Conservation (phyloP, 148 eudicot species). For the Persicaria maculosa region DNA sequence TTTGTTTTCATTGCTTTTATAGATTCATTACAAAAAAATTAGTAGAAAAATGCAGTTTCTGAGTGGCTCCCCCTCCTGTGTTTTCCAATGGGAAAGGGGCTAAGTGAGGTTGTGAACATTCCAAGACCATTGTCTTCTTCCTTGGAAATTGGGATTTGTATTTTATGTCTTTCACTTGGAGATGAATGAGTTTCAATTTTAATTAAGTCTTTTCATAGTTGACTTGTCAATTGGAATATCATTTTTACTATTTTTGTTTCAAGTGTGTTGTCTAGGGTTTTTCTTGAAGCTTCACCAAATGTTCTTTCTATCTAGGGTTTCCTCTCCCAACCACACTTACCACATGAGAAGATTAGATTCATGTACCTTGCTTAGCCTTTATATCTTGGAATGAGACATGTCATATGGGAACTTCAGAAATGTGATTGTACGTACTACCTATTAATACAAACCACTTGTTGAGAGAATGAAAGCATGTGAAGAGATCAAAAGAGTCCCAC, state of each 20-base stretch:
- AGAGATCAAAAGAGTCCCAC: no score
- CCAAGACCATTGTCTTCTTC: not conserved
- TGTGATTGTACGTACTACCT: not conserved
- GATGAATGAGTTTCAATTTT: no score
- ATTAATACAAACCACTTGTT: not conserved
- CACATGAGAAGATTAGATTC: conserved; percentile 4
- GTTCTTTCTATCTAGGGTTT: not conserved
- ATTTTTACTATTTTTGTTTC: no score
- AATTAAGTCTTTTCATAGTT: no score
- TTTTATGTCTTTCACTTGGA: no score
- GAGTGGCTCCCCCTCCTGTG: not conserved
- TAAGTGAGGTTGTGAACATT: not conserved
- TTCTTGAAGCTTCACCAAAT: conserved; percentile 6
- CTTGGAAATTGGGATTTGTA: conserved; percentile 1
- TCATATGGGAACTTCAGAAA: not conserved
- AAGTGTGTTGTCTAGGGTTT: not conserved
- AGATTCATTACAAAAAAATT: no score
- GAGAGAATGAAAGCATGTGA: no score
- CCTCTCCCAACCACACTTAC: not conserved
- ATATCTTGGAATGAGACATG: not conserved
- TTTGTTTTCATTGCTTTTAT: no score
- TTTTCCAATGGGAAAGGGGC: not conserved
- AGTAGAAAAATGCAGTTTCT: not conserved
- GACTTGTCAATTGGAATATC: not conserved
- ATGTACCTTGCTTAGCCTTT: not conserved